phyloP scores from a whole-genome alignment of 371 early-diverging fungal species.

The Funneliformis caledonium region DNA sequence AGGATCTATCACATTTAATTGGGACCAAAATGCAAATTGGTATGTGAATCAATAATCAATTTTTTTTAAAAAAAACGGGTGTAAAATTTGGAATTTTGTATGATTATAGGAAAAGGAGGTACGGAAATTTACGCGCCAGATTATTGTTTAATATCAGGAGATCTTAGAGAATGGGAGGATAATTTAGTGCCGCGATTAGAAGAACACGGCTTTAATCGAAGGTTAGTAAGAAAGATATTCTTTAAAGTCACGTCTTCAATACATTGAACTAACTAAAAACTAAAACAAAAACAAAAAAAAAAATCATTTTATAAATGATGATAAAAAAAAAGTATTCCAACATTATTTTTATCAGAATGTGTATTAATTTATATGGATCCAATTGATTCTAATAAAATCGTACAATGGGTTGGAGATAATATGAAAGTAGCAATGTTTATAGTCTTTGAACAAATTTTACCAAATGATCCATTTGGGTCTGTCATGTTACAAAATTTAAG shows the following conservation, averaged over 20 bases:
- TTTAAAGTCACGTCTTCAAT: neutral
- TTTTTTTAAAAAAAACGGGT: too few relatives aligned
- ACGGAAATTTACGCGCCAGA: conserved; percentile 67
- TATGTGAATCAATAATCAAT: conserved; percentile 39
- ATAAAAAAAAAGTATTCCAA: conserved; percentile 68
- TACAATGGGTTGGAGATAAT: conserved; percentile 69
- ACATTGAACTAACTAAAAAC: neutral
- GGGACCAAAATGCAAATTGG: conserved; percentile 56
- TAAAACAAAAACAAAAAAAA: neutral
- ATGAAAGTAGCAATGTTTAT: conserved; percentile 64
- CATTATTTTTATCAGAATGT: conserved; percentile 91
- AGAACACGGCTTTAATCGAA: conserved; percentile 69
- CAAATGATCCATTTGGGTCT: conserved; percentile 88
- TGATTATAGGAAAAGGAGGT: conserved; percentile 64
- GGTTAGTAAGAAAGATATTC: conserved; percentile 46
- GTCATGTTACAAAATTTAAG: conserved; percentile 89
- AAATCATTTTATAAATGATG: neutral
- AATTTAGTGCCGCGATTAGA: conserved; percentile 62
- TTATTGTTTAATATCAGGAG: conserved; percentile 81
- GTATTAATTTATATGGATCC: conserved; percentile 88
- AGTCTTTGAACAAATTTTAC: conserved; percentile 90
- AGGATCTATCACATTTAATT: conserved; percentile 57
- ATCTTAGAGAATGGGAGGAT: conserved; percentile 71
- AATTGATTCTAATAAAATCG: conserved; percentile 62
- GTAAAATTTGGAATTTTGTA: too few relatives aligned